A percentile compares a stretch with the other conserved stretches of the same genome.
phyloP scores from a whole-genome alignment of 2,329 filamentous ascomycete species.

The Microthyrium microscopicum region DNA sequence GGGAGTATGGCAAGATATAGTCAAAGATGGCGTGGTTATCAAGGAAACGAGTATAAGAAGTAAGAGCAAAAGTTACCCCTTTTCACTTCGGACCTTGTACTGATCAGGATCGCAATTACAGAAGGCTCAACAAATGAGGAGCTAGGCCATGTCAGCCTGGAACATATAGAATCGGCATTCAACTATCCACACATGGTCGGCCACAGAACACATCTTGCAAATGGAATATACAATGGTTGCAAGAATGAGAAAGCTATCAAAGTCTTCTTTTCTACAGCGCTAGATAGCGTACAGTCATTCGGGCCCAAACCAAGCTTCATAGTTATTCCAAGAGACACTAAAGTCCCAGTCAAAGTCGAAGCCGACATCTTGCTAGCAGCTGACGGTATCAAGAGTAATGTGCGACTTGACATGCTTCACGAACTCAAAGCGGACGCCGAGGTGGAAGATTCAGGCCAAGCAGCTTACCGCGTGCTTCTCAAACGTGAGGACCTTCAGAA shows the following conservation, averaged over 20 bases:
- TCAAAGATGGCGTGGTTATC: conserved; percentile 53
- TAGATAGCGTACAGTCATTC: conserved; percentile 42
- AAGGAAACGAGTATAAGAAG: conserved; percentile 56
- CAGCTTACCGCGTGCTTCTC: conserved; percentile 66
- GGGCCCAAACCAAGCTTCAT: conserved; percentile 43
- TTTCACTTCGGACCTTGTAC: neutral
- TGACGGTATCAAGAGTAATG: conserved; percentile 32
- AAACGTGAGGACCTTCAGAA: conserved; percentile 47
- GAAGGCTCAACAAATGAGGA: conserved; percentile 54
- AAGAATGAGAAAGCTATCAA: conserved; percentile 41
- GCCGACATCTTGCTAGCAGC: conserved; percentile 29
- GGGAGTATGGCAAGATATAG: conserved; percentile 56
- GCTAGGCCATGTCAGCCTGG: conserved; percentile 53
- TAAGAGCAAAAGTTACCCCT: conserved; percentile 15
- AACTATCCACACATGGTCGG: conserved; percentile 66
- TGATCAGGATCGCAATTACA: conserved; percentile 11
- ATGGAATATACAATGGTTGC: conserved; percentile 55
- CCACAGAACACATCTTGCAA: conserved; percentile 56
- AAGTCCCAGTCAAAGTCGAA: conserved; percentile 33
- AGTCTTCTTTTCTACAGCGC: conserved; percentile 49
- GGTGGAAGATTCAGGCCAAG: conserved; percentile 55
- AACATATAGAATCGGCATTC: conserved; percentile 50
- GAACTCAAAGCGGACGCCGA: conserved; percentile 34
- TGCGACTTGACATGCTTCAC: conserved; percentile 36
- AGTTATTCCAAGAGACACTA: conserved; percentile 36